Conservation (phyloP, 2,329 filamentous ascomycete genomes). For the Ophiosphaerella narmari region DNA sequence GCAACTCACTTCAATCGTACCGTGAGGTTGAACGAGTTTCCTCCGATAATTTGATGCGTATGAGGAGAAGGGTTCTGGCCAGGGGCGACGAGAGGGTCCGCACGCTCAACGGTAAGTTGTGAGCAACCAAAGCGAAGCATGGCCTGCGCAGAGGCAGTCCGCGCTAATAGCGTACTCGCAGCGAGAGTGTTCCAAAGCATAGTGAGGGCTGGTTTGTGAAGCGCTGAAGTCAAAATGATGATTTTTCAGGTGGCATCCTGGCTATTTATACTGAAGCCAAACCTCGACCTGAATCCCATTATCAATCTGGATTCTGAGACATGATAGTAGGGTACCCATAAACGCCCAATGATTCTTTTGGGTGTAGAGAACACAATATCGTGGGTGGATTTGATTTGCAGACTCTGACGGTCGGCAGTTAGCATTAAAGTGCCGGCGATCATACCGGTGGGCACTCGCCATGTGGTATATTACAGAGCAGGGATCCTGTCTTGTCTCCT, state of each 20-base stretch:
- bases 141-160: constrained; percentile 34
- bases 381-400: constrained; percentile 16
- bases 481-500: not conserved
- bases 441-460: constrained; percentile 4
- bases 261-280: constrained; percentile 13
- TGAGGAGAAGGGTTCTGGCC: constrained; percentile 33
- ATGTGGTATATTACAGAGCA: constrained; percentile 3
- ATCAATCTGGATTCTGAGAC: not conserved
- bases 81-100: constrained; percentile 52
- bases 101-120: constrained; percentile 54
- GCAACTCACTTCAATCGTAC: constrained; percentile 9
- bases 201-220: constrained; percentile 6
- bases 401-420: constrained; percentile 17
- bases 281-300: not conserved
- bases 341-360: constrained; percentile 5
- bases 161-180: constrained; percentile 25
- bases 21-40: constrained; percentile 40
- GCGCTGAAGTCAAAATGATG: not conserved
- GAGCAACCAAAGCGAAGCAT: constrained; percentile 43
- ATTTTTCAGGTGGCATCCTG: not conserved
- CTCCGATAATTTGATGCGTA: constrained; percentile 40
- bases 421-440: constrained; percentile 23
- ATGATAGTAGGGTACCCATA: constrained; percentile 7
- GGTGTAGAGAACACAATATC: constrained; percentile 7
- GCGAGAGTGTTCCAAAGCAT: constrained; percentile 33